These are phyloP conservation scores for Aphanomyces euteiches DNA, from an alignment of 352 stramenopile genomes.

Conservation along the genomic window DNA sequence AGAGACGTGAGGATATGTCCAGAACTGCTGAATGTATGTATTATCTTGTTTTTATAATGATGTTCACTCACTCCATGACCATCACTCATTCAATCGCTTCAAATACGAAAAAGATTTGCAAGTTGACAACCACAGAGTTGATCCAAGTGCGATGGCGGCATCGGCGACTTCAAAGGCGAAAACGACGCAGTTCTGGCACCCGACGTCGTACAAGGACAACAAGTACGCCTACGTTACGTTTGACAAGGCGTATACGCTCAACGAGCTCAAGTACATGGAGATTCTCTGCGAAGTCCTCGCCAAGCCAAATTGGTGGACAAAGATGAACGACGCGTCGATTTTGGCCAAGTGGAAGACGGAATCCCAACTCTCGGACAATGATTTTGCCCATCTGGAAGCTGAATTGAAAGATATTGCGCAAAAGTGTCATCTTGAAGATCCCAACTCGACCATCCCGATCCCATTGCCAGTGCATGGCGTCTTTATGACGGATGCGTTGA, in stretches of 20 bases:
- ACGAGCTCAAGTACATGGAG: conserved; percentile 21
- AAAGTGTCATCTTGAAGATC: conserved; percentile 31
- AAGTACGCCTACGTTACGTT: conserved; percentile 16
- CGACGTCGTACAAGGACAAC: neutral
- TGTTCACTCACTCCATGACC: too few species aligned
- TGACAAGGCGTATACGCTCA: conserved; percentile 15
- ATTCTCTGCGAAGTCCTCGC: conserved; percentile 33
- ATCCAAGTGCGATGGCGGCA: too few species aligned
- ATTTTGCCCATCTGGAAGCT: conserved; percentile 22
- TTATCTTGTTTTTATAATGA: too few species aligned
- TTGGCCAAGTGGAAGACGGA: conserved; percentile 35
- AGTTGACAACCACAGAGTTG: too few species aligned
- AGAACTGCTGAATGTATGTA: too few species aligned
- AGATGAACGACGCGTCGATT: conserved; percentile 35
- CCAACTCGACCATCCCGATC: neutral
- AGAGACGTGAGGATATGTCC: too few species aligned
- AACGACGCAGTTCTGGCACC: neutral
- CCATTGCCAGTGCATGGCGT: conserved; percentile 5
- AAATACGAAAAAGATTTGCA: too few species aligned
- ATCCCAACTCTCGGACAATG: neutral
- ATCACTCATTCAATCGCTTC: too few species aligned
- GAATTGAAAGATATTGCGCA: conserved; percentile 40
- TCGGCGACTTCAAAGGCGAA: too few species aligned
- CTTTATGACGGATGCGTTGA: conserved; percentile 3
- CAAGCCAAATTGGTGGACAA: conserved; percentile 46